These are phyloP conservation scores for Saccharomycopsis olivae DNA, from an alignment of 805 yeast genomes.

Conservation along the genomic window DNA sequence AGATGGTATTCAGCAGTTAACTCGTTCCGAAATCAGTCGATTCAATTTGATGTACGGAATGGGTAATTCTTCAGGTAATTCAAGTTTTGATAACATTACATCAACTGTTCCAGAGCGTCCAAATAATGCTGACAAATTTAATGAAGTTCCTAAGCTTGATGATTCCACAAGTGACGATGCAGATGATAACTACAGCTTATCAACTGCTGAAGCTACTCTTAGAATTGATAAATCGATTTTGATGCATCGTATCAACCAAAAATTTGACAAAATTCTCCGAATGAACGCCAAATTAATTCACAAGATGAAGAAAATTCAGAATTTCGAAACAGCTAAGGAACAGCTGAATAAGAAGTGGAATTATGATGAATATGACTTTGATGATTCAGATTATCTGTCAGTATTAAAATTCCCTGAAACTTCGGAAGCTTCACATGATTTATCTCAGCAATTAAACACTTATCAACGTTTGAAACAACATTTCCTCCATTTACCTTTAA, in stretches of 20 bases:
- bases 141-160: not conserved
- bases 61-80: not conserved
- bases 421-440: not conserved
- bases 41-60: slow-evolving; percentile 7
- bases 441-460: not conserved
- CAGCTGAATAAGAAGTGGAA: slow-evolving; percentile 32
- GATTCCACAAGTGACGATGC: too few relatives aligned
- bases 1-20: slow-evolving; percentile 4
- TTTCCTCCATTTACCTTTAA: slow-evolving; percentile 16
- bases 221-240: slow-evolving; percentile 12
- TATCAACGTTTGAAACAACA: slow-evolving; percentile 4
- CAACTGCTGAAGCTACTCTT: too few relatives aligned
- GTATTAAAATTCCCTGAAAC: slow-evolving; percentile 16
- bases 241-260: slow-evolving; percentile 9
- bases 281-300: slow-evolving; percentile 13
- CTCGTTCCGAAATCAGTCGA: slow-evolving; percentile 5
- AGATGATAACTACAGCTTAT: not conserved
- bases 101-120: not conserved
- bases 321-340: slow-evolving; percentile 20
- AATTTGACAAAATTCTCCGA: slow-evolving; percentile 16
- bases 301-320: slow-evolving; percentile 21
- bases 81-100: slow-evolving; percentile 1
- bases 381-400: slow-evolving; percentile 15
- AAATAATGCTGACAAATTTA: not conserved
- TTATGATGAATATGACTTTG: slow-evolving; percentile 29